Base-by-base conservation (phyloP, 2,329 filamentous ascomycete species). In the Fusarium coffeatum region DNA sequence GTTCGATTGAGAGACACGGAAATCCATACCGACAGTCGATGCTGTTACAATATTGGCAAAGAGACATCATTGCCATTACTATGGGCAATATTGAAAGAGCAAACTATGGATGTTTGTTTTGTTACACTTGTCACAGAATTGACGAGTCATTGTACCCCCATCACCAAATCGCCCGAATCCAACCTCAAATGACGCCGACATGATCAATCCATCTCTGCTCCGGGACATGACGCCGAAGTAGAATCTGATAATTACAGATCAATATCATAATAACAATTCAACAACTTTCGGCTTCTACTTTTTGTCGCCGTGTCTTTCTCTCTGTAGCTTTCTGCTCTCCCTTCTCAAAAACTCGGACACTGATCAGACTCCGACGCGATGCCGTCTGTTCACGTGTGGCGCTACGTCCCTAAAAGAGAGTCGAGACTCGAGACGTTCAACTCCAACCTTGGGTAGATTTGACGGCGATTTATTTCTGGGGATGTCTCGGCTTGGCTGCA, bases 321-420 rank as follows among this genome's bases (percentile, higher is more conserved):
- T 10, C 6, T 12, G 40, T 23, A 16, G 8, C 6, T 40, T 55
- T 4, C 16, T 8, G 10, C 23, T 11, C 25, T 40, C 1, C 4
- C 55, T 27, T 40, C 34, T 12, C 18, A 15, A 34, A 22, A 18
- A 16, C 11, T 71, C 67, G 67, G 67, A 28, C 2, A 8, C 27
- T 70, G 48, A 70, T 59, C 12, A 64, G 68, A 49, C 47, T 47
- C 67, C 67, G 67, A 64, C 20, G 34, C 46, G 28, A 53, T 56
- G 50, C 55, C 46, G 50, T 41, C 27, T 15, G 45, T 37, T 45
- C 56, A 67, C 42, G 56, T 58, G 66, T 37, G 7, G 40, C 32
- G 30, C 59, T 58, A 50, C 50, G 25, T 37, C 25, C 28, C 20
- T 6, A n/a, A n/a, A 18, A 30, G 30, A 55, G 15, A 23, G 49